Conservation (phyloP, 2,329 filamentous ascomycete genomes). For the Remersonia thermophila region DNA sequence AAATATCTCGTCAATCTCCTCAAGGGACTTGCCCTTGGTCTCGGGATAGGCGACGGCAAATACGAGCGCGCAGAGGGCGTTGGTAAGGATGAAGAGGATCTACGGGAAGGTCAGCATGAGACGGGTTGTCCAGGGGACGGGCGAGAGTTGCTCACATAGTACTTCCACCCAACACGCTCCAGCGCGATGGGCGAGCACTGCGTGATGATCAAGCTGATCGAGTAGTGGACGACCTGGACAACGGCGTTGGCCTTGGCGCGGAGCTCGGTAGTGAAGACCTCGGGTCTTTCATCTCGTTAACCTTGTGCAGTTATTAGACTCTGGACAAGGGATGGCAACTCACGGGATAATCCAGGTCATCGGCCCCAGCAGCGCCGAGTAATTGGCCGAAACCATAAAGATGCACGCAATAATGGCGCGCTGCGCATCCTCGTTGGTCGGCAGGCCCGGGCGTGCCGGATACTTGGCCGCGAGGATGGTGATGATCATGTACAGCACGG, state of each 20-base stretch:
- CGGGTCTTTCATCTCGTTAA: conserved; percentile 18
- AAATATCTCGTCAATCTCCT: conserved; percentile 29
- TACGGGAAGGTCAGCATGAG: too few relatives aligned
- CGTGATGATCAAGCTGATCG: conserved; percentile 28
- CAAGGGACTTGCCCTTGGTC: conserved; percentile 28
- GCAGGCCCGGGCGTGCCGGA: conserved; percentile 23
- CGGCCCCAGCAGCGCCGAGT: conserved; percentile 26
- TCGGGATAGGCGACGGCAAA: conserved; percentile 27
- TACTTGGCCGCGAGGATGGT: conserved; percentile 27
- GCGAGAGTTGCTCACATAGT: conserved; percentile 22
- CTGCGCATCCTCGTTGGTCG: conserved; percentile 27
- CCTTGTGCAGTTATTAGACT: too few relatives aligned
- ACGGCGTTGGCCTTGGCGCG: conserved; percentile 30
- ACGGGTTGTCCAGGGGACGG: too few relatives aligned
- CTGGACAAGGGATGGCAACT: conserved; percentile 11
- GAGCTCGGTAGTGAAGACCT: conserved; percentile 29
- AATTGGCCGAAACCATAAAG: conserved; percentile 28
- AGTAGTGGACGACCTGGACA: conserved; percentile 30
- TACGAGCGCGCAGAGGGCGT: conserved; percentile 24
- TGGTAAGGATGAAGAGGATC: conserved; percentile 29
- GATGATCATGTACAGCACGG: conserved; percentile 27
- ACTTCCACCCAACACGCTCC: conserved; percentile 28
- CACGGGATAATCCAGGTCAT: conserved; percentile 33
- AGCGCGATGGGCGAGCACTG: conserved; percentile 30
- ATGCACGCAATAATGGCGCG: conserved; percentile 28